phyloP scores from a whole-genome alignment of 2,329 filamentous ascomycete species.

The Decorospora gaudefroyi region DNA sequence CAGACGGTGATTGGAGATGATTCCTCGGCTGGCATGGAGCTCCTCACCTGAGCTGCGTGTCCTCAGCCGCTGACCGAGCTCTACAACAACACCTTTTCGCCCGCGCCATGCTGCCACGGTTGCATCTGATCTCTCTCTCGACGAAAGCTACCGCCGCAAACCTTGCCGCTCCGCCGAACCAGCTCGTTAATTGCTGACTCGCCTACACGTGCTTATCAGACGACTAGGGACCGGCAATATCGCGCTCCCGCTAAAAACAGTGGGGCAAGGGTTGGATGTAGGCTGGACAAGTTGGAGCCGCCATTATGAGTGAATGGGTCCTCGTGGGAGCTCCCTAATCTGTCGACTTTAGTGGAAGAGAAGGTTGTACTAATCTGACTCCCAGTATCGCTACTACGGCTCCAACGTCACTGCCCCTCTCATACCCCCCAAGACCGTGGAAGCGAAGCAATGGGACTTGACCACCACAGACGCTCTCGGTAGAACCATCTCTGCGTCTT shows the following conservation, averaged over 20 bases:
- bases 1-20: conserved; percentile 38
- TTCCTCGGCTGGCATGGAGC: conserved; percentile 27
- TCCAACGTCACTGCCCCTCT: conserved; percentile 30
- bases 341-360: too few relatives aligned
- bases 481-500: conserved; percentile 40
- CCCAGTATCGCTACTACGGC: conserved; percentile 45
- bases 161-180: conserved; percentile 19
- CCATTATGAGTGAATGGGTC: too few relatives aligned
- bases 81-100: conserved; percentile 1
- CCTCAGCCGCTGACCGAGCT: neutral
- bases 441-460: conserved; percentile 46
- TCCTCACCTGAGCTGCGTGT: conserved; percentile 34
- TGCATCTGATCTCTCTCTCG: conserved; percentile 6
- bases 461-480: conserved; percentile 44
- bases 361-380: conserved; percentile 17
- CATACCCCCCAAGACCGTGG: conserved; percentile 38
- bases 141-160: conserved; percentile 10
- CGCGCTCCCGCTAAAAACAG: conserved; percentile 45
- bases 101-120: conserved; percentile 18
- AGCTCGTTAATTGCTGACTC: conserved; percentile 24
- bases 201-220: conserved; percentile 43
- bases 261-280: conserved; percentile 38
- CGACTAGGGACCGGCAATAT: conserved; percentile 42
- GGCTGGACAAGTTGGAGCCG: conserved; percentile 12
- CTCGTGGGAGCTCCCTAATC: too few relatives aligned